Conservation (phyloP, 2,329 filamentous ascomycete genomes). For the Alternaria ethzedia region DNA sequence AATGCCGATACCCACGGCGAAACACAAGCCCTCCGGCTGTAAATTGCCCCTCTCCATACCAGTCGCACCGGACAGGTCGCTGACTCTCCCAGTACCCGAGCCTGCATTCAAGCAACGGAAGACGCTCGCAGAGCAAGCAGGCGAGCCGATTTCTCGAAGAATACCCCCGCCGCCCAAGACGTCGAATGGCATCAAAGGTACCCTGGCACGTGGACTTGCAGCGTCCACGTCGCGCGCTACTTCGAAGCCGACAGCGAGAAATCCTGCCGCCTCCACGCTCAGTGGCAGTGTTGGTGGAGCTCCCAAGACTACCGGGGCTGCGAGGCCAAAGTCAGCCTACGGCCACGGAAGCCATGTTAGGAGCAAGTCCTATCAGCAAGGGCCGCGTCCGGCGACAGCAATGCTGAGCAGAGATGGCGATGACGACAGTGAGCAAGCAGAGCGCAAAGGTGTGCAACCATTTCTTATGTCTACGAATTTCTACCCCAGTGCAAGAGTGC, state of each 20-base stretch:
- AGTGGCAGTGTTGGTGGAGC: slow-evolving; percentile 62
- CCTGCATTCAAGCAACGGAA: slow-evolving; percentile 57
- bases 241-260: slow-evolving; percentile 51
- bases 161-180: slow-evolving; percentile 51
- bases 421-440: slow-evolving; percentile 46
- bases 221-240: slow-evolving; percentile 51
- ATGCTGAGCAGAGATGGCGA: slow-evolving; percentile 53
- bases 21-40: slow-evolving; percentile 61
- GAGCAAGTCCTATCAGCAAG: slow-evolving; percentile 55
- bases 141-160: slow-evolving; percentile 54
- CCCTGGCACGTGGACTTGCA: slow-evolving; percentile 50
- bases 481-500: slow-evolving; percentile 35
- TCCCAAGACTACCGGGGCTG: slow-evolving; percentile 53
- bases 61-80: slow-evolving; percentile 15
- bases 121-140: slow-evolving; percentile 57
- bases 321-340: slow-evolving; percentile 58
- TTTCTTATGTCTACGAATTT: slow-evolving; percentile 50
- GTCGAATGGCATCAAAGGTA: slow-evolving; percentile 53
- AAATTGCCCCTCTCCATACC: slow-evolving; percentile 27
- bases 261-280: slow-evolving; percentile 57
- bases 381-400: slow-evolving; percentile 46
- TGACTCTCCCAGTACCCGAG: slow-evolving; percentile 51
- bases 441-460: slow-evolving; percentile 55
- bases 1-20: slow-evolving; percentile 57
- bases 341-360: slow-evolving; percentile 47